Conservation (phyloP, 2,329 filamentous ascomycete species). For the Decorospora gaudefroyi region DNA sequence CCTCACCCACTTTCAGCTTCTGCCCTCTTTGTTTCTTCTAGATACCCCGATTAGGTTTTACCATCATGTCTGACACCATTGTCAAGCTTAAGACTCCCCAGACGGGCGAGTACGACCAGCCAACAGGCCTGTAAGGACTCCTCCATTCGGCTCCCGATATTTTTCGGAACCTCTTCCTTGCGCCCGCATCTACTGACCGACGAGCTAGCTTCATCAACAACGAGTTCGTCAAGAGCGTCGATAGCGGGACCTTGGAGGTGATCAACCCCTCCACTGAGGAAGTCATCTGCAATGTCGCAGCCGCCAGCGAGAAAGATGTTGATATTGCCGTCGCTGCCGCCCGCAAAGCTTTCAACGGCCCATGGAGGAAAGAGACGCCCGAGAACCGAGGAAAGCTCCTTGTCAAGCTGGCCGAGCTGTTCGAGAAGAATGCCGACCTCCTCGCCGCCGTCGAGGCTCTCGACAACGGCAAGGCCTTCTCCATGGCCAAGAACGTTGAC, state of each 20-base stretch:
- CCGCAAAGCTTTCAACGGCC: conserved; percentile 79
- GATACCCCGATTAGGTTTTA: conserved; percentile 36
- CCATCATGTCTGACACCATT: conserved; percentile 53
- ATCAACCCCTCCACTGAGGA: conserved; percentile 87
- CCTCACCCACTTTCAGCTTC: conserved; percentile 26
- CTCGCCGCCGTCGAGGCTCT: conserved; percentile 83
- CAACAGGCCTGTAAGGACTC: conserved; percentile 59
- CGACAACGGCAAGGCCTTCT: conserved; percentile 84
- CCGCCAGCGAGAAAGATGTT: conserved; percentile 86
- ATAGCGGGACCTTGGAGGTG: conserved; percentile 90
- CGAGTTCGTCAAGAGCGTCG: conserved; percentile 80
- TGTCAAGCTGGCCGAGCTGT: conserved; percentile 76
- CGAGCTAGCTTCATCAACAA: conserved; percentile 81
- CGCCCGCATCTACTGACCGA: conserved; percentile 22
- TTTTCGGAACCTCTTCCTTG: conserved; percentile 13
- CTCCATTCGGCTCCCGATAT: not conserved
- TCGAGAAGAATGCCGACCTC: conserved; percentile 75
- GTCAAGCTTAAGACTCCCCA: conserved; percentile 70
- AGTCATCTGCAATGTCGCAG: conserved; percentile 78
- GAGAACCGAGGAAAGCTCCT: conserved; percentile 71
- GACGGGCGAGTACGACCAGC: conserved; percentile 62
- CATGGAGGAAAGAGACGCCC: conserved; percentile 71
- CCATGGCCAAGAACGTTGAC: conserved; percentile 72
- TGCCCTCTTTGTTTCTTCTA: conserved; percentile 22
- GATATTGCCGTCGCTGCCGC: conserved; percentile 81